These are phyloP conservation scores for Ganoderma lucidum DNA, from an alignment of 1,284 basidiomycete species.

Conservation along the genomic window DNA sequence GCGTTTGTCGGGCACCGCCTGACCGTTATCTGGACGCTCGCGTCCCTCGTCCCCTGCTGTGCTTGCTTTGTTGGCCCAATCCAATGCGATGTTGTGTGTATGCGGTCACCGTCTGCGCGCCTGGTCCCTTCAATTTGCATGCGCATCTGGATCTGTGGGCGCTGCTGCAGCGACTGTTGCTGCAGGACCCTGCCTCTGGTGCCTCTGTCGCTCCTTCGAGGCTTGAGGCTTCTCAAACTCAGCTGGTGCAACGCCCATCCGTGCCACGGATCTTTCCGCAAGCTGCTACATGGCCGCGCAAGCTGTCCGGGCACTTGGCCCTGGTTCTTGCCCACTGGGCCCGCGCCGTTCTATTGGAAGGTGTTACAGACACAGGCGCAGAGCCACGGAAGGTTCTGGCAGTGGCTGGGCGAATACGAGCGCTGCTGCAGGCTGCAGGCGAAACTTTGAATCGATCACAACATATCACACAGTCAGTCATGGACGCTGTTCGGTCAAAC, in stretches of 20 bases:
- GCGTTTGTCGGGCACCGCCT: conserved; percentile 14
- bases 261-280: conserved; percentile 32
- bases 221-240: neutral
- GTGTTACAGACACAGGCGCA: neutral
- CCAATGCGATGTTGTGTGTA: conserved; percentile 19
- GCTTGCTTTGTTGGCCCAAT: conserved; percentile 25
- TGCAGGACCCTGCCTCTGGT: neutral
- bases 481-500: conserved; percentile 26
- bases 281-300: neutral
- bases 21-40: conserved; percentile 34
- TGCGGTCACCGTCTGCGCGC: conserved; percentile 1
- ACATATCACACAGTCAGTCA: neutral
- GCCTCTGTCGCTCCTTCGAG: conserved; percentile 1
- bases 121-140: conserved; percentile 9
- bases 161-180: neutral
- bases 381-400: conserved; percentile 1
- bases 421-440: conserved; percentile 11
- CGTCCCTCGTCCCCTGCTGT: neutral
- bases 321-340: conserved; percentile 8
- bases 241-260: conserved; percentile 22
- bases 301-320: conserved; percentile 9
- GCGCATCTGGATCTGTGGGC: conserved; percentile 1
- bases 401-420: conserved; percentile 12
- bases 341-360: conserved; percentile 24
- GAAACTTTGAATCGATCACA: conserved; percentile 20